Conservation (phyloP, 2,329 filamentous ascomycete genomes). For the Fusarium sp. region DNA sequence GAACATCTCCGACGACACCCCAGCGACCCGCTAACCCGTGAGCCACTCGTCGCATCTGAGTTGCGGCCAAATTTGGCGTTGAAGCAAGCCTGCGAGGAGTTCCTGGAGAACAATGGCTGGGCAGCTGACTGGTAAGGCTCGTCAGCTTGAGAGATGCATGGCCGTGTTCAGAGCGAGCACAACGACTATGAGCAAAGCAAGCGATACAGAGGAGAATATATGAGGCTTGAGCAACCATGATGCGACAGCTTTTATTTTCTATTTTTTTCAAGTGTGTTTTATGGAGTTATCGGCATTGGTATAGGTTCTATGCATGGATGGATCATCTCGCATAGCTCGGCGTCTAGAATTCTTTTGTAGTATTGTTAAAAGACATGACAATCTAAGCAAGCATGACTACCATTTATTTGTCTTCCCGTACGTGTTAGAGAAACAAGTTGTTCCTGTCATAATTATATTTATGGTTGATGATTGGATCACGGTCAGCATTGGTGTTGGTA, state of each 20-base stretch:
- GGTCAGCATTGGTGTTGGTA: neutral
- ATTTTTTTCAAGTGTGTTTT: neutral
- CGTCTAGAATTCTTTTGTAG: neutral
- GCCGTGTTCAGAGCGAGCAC: neutral
- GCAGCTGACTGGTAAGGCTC: slow-evolving; percentile 82
- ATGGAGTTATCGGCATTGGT: neutral
- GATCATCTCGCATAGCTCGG: neutral
- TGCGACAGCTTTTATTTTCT: neutral
- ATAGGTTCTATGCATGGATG: neutral
- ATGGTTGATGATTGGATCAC: neutral
- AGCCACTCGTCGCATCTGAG: slow-evolving; percentile 75
- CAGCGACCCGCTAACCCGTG: slow-evolving; percentile 86
- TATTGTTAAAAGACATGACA: neutral
- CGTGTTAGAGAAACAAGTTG: neutral
- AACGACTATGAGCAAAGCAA: neutral
- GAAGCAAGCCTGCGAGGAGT: slow-evolving; percentile 85
- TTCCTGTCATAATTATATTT: neutral
- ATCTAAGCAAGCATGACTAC: neutral
- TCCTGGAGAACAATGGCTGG: slow-evolving; percentile 89
- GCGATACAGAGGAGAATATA: neutral
- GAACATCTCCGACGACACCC: slow-evolving; percentile 83
- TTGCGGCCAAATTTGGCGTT: slow-evolving; percentile 85
- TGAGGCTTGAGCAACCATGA: neutral
- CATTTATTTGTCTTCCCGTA: neutral
- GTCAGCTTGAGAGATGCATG: neutral